These are phyloP conservation scores for Chlamydomonas urium DNA, from an alignment of 139 green algal species.

Conservation along the genomic window DNA sequence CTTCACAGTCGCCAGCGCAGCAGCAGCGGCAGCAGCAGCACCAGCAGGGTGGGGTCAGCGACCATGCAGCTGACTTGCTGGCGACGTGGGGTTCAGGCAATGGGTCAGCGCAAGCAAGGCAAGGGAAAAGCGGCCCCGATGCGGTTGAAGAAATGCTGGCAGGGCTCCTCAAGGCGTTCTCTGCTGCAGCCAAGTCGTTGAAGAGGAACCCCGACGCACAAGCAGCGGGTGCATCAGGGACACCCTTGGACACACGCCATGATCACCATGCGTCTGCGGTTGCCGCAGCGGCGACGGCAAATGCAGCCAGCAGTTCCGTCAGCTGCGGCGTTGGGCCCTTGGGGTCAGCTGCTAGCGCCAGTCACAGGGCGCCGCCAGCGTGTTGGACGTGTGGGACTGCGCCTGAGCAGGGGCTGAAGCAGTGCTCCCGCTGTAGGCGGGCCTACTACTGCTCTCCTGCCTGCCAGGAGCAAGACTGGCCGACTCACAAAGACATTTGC, in stretches of 20 bases:
- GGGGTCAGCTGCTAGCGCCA: neutral
- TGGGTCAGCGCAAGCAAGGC: neutral
- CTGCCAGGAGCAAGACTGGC: neutral
- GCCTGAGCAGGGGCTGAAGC: neutral
- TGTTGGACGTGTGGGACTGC: neutral
- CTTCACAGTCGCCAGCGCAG: neutral
- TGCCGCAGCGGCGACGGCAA: neutral
- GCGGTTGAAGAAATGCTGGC: neutral
- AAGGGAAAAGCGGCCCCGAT: neutral
- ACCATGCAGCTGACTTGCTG: neutral
- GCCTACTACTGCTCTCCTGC: conserved; percentile 5
- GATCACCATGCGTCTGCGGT: neutral
- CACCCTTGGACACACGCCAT: neutral
- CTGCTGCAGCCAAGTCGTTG: neutral
- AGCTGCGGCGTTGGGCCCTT: neutral
- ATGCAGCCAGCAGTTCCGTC: neutral
- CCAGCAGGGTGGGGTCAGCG: neutral
- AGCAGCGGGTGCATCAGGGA: neutral
- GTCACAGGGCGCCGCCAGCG: neutral
- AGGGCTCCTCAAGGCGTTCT: neutral
- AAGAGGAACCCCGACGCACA: neutral
- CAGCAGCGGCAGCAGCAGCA: neutral
- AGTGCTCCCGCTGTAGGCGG: neutral
- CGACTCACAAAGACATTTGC: neutral
- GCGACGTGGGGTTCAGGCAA: neutral